Evolutionary conservation across 2,329 filamentous ascomycete species (phyloP).

Genomic region (Calonectria honghensis): DNA sequence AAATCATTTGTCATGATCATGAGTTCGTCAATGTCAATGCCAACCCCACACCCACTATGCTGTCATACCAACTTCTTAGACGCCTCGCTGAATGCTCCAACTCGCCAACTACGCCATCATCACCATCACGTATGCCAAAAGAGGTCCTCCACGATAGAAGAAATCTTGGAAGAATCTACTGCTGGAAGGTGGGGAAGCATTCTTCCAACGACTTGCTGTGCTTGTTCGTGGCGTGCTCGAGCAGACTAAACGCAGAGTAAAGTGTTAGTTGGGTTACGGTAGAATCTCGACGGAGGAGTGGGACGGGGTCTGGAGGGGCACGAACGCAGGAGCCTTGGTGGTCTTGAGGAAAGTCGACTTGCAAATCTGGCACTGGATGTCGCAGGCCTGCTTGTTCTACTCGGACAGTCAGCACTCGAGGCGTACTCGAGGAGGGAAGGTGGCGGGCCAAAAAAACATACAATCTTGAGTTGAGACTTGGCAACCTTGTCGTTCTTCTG

Average conservation of each 20-base stretch:
- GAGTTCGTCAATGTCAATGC: slow-evolving; percentile 30
- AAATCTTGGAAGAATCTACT: slow-evolving; percentile 42
- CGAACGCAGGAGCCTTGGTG: slow-evolving; percentile 81
- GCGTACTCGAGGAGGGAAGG: not conserved
- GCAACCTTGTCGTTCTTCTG: slow-evolving; percentile 74
- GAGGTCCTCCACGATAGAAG: not conserved
- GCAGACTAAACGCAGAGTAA: slow-evolving; percentile 68
- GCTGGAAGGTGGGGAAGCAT: slow-evolving; percentile 77
- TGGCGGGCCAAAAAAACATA: slow-evolving; percentile 63
- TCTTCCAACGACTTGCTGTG: slow-evolving; percentile 83
- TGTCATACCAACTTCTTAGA: slow-evolving; percentile 9
- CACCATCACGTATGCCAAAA: slow-evolving; percentile 26
- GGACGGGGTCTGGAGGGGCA: slow-evolving; percentile 43
- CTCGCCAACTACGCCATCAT: slow-evolving; percentile 38
- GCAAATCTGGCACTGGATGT: slow-evolving; percentile 86
- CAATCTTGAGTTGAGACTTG: slow-evolving; percentile 82
- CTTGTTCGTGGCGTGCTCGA: slow-evolving; percentile 84
- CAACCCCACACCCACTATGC: slow-evolving; percentile 29
- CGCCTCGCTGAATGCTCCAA: slow-evolving; percentile 40
- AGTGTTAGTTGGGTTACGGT: slow-evolving; percentile 40
- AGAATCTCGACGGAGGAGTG: slow-evolving; percentile 6
- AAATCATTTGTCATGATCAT: slow-evolving; percentile 37
- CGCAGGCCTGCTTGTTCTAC: slow-evolving; percentile 83
- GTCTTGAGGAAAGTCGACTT: slow-evolving; percentile 87
- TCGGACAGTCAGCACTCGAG: slow-evolving; percentile 42